These are phyloP conservation scores for Monosporascus sp. DNA, from an alignment of 2,329 filamentous ascomycete genomes.

Conservation along the genomic window DNA sequence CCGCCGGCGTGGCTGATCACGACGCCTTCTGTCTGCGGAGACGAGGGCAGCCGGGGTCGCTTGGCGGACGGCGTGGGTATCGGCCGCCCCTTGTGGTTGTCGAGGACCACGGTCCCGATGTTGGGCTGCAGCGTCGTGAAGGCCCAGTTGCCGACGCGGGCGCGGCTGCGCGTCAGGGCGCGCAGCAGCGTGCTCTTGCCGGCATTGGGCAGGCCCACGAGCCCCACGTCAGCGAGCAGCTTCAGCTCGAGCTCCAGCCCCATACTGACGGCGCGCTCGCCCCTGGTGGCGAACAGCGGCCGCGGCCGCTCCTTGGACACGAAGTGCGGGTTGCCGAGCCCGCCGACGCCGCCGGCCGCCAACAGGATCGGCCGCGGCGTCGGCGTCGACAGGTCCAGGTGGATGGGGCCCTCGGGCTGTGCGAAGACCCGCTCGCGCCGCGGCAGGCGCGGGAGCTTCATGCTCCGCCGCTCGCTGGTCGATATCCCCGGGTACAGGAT, in stretches of 20 bases:
- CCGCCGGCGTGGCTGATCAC: slow-evolving; percentile 30
- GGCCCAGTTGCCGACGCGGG: slow-evolving; percentile 88
- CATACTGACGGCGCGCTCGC: slow-evolving; percentile 72
- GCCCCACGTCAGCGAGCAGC: slow-evolving; percentile 86
- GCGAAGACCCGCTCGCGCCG: slow-evolving; percentile 50
- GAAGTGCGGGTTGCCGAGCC: slow-evolving; percentile 91
- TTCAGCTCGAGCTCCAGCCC: slow-evolving; percentile 87
- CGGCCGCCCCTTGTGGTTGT: slow-evolving; percentile 77
- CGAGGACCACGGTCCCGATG: slow-evolving; percentile 90
- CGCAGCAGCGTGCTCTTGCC: slow-evolving; percentile 92
- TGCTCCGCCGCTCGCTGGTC: slow-evolving; percentile 58
- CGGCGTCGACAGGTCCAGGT: slow-evolving; percentile 66
- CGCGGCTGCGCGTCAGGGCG: slow-evolving; percentile 80
- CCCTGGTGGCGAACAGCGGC: slow-evolving; percentile 84
- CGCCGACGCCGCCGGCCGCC: slow-evolving; percentile 81
- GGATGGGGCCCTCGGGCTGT: slow-evolving; percentile 68
- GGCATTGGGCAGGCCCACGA: slow-evolving; percentile 92
- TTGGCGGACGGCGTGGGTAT: slow-evolving; percentile 30
- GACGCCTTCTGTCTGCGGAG: slow-evolving; percentile 3
- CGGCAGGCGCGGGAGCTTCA: slow-evolving; percentile 47
- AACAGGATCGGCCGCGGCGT: slow-evolving; percentile 82
- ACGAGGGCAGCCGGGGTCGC: slow-evolving; percentile 1
- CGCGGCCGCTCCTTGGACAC: slow-evolving; percentile 66
- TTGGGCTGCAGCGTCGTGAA: slow-evolving; percentile 95
- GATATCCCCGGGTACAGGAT: slow-evolving; percentile 76